Conservation (phyloP, 1,284 basidiomycete species). For the Ustilago nuda region DNA sequence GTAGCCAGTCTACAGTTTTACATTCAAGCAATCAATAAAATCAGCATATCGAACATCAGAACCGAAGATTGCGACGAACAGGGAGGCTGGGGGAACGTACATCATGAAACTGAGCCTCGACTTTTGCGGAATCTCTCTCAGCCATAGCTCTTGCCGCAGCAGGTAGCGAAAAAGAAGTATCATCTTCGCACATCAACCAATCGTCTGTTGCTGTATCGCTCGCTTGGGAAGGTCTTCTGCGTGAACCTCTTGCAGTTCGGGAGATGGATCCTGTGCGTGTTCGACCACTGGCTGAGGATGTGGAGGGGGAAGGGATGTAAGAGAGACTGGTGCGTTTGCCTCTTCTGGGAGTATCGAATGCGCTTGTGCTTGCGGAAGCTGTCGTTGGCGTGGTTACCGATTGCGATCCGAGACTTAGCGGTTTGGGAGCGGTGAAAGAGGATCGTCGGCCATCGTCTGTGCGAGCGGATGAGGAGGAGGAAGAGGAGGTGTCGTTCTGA, state of each 20-base stretch:
- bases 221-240: conserved; percentile 26
- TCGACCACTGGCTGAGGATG: conserved; percentile 13
- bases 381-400: conserved; percentile 7
- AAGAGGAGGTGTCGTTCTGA: conserved; percentile 28
- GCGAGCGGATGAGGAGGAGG: conserved; percentile 5
- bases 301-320: conserved; percentile 46
- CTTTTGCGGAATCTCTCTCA: conserved; percentile 46
- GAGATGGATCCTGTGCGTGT: conserved; percentile 30
- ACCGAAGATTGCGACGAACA: neutral
- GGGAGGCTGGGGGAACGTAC: conserved; percentile 22
- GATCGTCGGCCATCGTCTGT: conserved; percentile 14
- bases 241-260: conserved; percentile 3
- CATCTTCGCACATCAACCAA: conserved; percentile 54
- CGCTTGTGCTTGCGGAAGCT: neutral
- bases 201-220: conserved; percentile 39
- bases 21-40: neutral
- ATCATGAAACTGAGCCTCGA: conserved; percentile 53
- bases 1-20: conserved; percentile 78
- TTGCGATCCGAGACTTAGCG: conserved; percentile 29
- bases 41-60: neutral
- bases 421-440: conserved; percentile 28
- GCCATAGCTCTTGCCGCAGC: conserved; percentile 36
- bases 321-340: conserved; percentile 40
- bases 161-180: conserved; percentile 15
- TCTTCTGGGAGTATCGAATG: conserved; percentile 28